Conservation (phyloP, 306 rosid species). For the Quercus variabilis region DNA sequence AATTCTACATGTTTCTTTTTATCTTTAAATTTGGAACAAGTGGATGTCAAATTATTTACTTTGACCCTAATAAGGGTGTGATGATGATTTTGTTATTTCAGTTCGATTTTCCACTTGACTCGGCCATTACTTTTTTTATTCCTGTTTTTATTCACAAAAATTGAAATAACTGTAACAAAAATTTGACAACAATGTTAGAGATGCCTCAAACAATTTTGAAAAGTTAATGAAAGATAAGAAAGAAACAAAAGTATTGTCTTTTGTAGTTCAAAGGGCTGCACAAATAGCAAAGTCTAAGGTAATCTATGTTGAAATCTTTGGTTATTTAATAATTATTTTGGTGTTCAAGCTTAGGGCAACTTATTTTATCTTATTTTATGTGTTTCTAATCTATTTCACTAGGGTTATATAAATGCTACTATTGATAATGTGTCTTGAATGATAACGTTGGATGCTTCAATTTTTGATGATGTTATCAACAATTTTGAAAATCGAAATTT, state of each 20-base stretch:
- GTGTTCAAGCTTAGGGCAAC: not conserved
- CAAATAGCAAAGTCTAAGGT: conserved; percentile 90
- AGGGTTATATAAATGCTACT: conserved; percentile 88
- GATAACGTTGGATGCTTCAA: conserved; percentile 84
- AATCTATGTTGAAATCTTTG: conserved; percentile 16
- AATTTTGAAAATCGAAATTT: conserved; percentile 68
- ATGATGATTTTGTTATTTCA: too few species aligned
- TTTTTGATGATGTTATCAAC: conserved; percentile 80
- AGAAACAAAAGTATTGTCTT: conserved; percentile 79
- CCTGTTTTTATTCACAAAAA: too few species aligned
- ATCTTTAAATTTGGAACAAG: too few species aligned
- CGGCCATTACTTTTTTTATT: too few species aligned
- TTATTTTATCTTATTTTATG: conserved; percentile 6
- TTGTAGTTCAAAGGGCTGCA: conserved; percentile 88
- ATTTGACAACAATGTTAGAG: too few species aligned
- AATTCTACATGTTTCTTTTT: too few species aligned
- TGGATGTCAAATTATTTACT: too few species aligned
- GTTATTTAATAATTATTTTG: not conserved
- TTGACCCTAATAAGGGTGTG: too few species aligned
- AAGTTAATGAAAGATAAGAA: conserved; percentile 25
- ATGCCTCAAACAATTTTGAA: too few species aligned
- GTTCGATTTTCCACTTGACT: too few species aligned
- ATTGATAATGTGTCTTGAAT: conserved; percentile 87
- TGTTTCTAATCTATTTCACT: conserved; percentile 19
- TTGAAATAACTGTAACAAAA: too few species aligned